A percentile compares a stretch with the other conserved stretches of the same genome.
Evolutionary conservation across 495 filamentous ascomycete species (phyloP).

Genomic region (Penicillium flavigenum): DNA sequence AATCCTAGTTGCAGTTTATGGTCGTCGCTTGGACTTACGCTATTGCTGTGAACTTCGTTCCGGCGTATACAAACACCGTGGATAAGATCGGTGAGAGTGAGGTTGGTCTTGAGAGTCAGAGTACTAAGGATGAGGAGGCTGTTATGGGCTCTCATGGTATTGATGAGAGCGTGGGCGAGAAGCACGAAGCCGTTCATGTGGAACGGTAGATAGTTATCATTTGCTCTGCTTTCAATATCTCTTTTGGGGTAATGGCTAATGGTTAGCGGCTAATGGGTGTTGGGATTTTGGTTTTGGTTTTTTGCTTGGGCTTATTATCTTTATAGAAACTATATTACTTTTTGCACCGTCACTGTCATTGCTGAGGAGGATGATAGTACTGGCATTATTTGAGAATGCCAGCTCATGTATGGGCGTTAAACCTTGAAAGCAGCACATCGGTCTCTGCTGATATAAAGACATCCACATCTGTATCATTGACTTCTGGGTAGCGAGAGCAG

Average conservation of each 20-base stretch:
- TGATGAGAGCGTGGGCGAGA: conserved; percentile 2
- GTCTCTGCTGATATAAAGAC: too few relatives aligned
- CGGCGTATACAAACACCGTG: conserved; percentile 56
- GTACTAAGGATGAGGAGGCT: conserved; percentile 29
- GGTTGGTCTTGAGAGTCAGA: conserved; percentile 45
- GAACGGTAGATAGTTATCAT: conserved; percentile 8
- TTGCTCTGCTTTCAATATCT: neutral
- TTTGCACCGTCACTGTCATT: too few relatives aligned
- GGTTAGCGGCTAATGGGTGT: neutral
- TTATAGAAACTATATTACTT: neutral
- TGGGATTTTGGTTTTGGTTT: neutral
- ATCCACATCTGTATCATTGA: too few relatives aligned
- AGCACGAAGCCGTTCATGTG: conserved; percentile 15
- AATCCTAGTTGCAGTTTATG: conserved; percentile 33
- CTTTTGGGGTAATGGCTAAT: neutral
- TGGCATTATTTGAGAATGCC: too few relatives aligned
- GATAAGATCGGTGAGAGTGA: conserved; percentile 58
- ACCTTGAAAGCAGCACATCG: too few relatives aligned
- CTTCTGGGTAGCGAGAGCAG: too few relatives aligned
- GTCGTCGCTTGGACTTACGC: conserved; percentile 59
- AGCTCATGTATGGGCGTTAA: too few relatives aligned
- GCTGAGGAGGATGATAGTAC: too few relatives aligned
- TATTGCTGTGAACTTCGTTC: conserved; percentile 62
- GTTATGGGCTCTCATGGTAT: conserved; percentile 17
- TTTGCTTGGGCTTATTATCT: neutral